phyloP scores from a whole-genome alignment of 2,329 filamentous ascomycete species.

The Colletotrichum destructivum region DNA sequence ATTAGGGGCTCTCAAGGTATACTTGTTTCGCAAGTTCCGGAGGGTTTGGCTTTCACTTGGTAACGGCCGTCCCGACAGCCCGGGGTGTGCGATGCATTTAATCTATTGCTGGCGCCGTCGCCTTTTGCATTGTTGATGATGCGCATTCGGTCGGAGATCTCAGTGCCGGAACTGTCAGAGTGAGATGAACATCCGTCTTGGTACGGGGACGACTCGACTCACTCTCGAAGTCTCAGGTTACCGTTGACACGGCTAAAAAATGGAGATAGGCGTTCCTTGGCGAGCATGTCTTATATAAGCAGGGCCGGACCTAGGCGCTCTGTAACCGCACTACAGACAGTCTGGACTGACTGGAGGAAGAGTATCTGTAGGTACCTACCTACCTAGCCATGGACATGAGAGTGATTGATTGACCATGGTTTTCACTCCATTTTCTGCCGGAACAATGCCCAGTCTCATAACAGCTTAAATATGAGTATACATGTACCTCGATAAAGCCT shows the following conservation, averaged over 20 bases:
- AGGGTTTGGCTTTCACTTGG: slow-evolving; percentile 26
- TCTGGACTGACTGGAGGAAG: too few species aligned
- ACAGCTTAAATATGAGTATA: too few species aligned
- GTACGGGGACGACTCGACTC: background rate
- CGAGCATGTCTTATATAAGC: slow-evolving; percentile 20
- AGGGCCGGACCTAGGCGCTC: background rate
- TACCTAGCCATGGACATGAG: too few species aligned
- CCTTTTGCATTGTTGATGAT: background rate
- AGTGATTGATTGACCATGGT: too few species aligned
- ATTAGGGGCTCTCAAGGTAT: too few species aligned
- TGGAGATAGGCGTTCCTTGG: background rate
- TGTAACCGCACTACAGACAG: too few species aligned
- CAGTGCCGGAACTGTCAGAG: background rate
- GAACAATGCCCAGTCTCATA: too few species aligned
- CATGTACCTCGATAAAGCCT: too few species aligned
- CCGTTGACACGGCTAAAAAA: slow-evolving; percentile 13
- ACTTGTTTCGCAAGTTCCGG: slow-evolving; percentile 5
- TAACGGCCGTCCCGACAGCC: slow-evolving; percentile 22
- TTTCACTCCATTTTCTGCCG: too few species aligned
- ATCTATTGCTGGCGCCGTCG: background rate
- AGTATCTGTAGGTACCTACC: too few species aligned
- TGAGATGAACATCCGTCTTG: slow-evolving; percentile 23
- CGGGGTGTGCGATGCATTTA: background rate
- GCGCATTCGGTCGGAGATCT: background rate
- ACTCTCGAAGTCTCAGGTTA: slow-evolving; percentile 29